Percentiles rank a stretch among this genome's conserved stretches.
These are phyloP conservation scores for Carex sylvatica DNA, from an alignment of 202 grass and related monocot genomes.

Conservation along the genomic window DNA sequence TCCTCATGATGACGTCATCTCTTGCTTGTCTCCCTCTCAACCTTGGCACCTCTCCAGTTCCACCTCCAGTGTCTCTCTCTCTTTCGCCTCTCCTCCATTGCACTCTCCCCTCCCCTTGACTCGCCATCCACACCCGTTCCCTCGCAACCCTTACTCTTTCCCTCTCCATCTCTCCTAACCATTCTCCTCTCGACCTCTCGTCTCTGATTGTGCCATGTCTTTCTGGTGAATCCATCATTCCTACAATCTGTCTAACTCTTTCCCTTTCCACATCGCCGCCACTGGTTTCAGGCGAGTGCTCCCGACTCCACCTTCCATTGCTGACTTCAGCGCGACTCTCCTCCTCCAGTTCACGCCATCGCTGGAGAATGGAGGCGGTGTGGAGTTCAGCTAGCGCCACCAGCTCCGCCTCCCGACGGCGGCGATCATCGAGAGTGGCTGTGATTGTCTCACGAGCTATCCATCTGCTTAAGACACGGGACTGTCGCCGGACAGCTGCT, in stretches of 20 bases:
- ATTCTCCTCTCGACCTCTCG: constrained; percentile 32
- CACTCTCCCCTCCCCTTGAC: constrained; percentile 21
- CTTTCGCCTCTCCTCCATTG: background rate
- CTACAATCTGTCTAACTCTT: constrained; percentile 67
- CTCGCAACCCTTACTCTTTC: constrained; percentile 69
- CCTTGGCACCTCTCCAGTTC: constrained; percentile 27
- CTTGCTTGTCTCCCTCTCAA: constrained; percentile 33
- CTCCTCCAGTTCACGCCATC: constrained; percentile 47
- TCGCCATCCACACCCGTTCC: constrained; percentile 62
- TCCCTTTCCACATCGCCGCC: constrained; percentile 43
- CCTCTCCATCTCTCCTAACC: constrained; percentile 75
- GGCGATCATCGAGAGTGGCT: constrained; percentile 59
- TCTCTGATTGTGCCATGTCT: constrained; percentile 8
- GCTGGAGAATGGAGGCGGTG: constrained; percentile 86
- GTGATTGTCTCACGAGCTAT: constrained; percentile 71
- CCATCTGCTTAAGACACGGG: constrained; percentile 64
- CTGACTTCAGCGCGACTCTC: background rate
- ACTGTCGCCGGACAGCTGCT: constrained; percentile 26
- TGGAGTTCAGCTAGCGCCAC: constrained; percentile 85
- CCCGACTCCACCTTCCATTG: constrained; percentile 25
- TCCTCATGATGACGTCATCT: constrained; percentile 37
- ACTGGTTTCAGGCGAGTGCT: constrained; percentile 42
- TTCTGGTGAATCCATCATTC: constrained; percentile 42
- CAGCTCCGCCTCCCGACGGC: constrained; percentile 82
- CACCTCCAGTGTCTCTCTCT: constrained; percentile 3